Evolutionary conservation across 495 filamentous ascomycete genomes (phyloP), one percentile per base, ranked within the genome.

Genomic region (Cercophora sp.): DNA sequence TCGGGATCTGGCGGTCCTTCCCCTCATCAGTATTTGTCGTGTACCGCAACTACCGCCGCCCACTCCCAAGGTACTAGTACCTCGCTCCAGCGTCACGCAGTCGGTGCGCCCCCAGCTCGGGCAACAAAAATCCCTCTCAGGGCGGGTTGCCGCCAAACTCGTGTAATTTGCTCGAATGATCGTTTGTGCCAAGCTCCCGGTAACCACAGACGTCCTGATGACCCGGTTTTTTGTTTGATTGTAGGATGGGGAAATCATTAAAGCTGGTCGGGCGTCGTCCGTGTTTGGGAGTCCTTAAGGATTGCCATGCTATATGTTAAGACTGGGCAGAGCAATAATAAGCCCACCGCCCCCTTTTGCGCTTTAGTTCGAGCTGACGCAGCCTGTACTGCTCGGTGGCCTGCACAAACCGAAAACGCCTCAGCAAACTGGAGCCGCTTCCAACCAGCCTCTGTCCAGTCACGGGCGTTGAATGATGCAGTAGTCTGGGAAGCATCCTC

Each of bases 1-100:
- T 60, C 52, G 65, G 67, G 59, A 56, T 58, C 59, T 50, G 44
- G 32, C 51, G 49, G 40, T 20, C 44, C 36, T 43, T 32, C 56
- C 29, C 44, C 52, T 62, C 44, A 25, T 40, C 29, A 29, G 31
- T 32, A 32, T 24, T 46, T 48, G 34, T 55, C 43, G 53, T 60
- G 51, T 51, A 22, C 29, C 32, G 35, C 47, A 46, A 36, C 42
- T 51, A 46, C 46, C 41, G 29, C 54, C 60, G 23, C 10, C 46
- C 54, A 55, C 37, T 41, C 39, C 51, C 34, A 8, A 18, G 20
- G 29, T 27, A 44, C 31, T 29, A 40, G 35, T 48, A n/a, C 40
- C 37, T 51, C 41, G 56, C 39, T 60, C n/a, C n/a, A n/a, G n/a
- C 48, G 51, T 58, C 44, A 56, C 56, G 56, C 52, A 51, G 57